A percentile compares a stretch with the other conserved stretches of the same genome.
phyloP scores from a whole-genome alignment of 257 asterid genomes.

The Penstemon eatonii region DNA sequence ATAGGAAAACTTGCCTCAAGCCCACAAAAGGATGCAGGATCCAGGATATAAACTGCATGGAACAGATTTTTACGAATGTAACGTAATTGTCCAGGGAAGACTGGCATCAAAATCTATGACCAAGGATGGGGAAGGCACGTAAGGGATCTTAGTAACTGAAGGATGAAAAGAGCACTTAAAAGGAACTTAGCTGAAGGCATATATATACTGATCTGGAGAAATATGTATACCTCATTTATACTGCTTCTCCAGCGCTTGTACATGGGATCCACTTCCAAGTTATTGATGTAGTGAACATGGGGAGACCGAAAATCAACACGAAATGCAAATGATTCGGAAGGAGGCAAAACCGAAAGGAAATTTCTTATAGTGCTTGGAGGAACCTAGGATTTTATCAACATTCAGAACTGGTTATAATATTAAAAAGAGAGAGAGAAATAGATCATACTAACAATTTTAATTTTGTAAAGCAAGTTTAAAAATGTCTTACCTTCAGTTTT shows the following conservation, averaged over 20 bases:
- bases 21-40: constrained; percentile 87
- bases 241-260: constrained; percentile 97
- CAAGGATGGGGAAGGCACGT: constrained; percentile 26
- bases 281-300: constrained; percentile 88
- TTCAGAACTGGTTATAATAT: background rate
- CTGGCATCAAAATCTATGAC: constrained; percentile 95
- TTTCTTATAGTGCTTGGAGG: constrained; percentile 75
- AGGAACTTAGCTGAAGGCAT: background rate
- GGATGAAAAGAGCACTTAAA: background rate
- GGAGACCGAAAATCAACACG: constrained; percentile 94
- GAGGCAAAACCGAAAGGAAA: constrained; percentile 82
- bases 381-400: constrained; percentile 50
- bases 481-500: constrained; percentile 68
- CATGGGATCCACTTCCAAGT: constrained; percentile 90
- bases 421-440: no score
- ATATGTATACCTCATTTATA: constrained; percentile 67
- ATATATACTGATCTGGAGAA: constrained; percentile 9
- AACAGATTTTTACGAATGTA: constrained; percentile 93
- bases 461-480: constrained; percentile 19
- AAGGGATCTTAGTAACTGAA: constrained; percentile 26
- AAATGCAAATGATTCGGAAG: constrained; percentile 67
- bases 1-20: constrained; percentile 66
- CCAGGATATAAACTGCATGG: constrained; percentile 88
- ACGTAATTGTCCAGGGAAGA: constrained; percentile 96
- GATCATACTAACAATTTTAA: background rate